Conservation (phyloP, 208 protist genomes). For the Leishmania tarentolae region DNA sequence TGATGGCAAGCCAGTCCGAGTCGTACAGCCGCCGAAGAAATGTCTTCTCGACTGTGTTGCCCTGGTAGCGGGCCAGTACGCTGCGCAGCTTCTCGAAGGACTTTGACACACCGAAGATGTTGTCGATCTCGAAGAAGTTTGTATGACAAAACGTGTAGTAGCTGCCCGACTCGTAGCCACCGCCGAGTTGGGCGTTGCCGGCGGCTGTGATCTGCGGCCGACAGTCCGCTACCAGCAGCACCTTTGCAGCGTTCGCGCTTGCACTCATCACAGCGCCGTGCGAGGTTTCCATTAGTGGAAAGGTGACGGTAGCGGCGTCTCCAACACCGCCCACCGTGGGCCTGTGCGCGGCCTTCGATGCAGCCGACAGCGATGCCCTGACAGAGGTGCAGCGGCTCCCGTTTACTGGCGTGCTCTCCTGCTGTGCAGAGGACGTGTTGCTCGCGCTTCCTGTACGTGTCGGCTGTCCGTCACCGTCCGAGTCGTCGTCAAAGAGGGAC, state of each 20-base stretch:
- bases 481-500: conserved; percentile 39
- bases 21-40: conserved; percentile 62
- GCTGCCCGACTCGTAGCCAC: conserved; percentile 80
- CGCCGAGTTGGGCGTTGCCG: conserved; percentile 73
- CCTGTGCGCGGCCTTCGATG: not conserved
- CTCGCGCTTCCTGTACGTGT: not conserved
- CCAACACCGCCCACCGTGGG: not conserved
- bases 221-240: conserved; percentile 79
- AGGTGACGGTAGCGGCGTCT: not conserved
- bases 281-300: not conserved
- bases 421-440: not conserved
- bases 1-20: conserved; percentile 66
- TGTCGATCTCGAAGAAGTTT: conserved; percentile 88
- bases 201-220: conserved; percentile 61
- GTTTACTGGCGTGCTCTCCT: not conserved
- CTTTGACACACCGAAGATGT: conserved; percentile 80
- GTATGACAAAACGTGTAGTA: conserved; percentile 75
- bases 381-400: not conserved
- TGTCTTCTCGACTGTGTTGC: conserved; percentile 47
- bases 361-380: not conserved
- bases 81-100: conserved; percentile 69
- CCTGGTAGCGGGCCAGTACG: conserved; percentile 56
- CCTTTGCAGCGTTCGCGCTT: conserved; percentile 10
- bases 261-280: not conserved
- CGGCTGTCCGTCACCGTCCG: not conserved